These are phyloP conservation scores for Hypoxylon rubiginosum DNA, from an alignment of 2,329 filamentous ascomycete species.

Conservation along the genomic window DNA sequence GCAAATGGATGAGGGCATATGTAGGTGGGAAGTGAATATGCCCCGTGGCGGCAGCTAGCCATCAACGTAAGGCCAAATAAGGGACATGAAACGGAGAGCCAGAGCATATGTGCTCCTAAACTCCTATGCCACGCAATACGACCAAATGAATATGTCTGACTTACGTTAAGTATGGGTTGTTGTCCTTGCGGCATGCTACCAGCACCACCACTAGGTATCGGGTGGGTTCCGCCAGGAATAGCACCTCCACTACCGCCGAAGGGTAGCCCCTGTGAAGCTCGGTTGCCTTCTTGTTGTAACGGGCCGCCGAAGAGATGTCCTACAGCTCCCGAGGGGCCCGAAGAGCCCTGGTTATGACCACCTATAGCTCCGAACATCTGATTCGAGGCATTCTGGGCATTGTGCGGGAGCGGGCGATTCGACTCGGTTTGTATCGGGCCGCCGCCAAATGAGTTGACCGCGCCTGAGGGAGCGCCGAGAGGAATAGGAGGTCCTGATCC, in stretches of 20 bases:
- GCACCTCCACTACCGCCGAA: slow-evolving; percentile 67
- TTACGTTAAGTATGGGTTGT: slow-evolving; percentile 84
- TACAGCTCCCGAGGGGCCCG: slow-evolving; percentile 66
- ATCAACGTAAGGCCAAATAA: slow-evolving; percentile 10
- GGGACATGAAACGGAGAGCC: neutral
- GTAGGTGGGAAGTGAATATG: neutral
- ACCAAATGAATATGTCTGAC: slow-evolving; percentile 46
- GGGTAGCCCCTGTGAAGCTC: slow-evolving; percentile 73
- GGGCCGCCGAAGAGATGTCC: slow-evolving; percentile 78
- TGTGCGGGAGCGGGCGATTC: slow-evolving; percentile 65
- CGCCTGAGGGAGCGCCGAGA: slow-evolving; percentile 65
- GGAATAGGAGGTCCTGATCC: slow-evolving; percentile 67
- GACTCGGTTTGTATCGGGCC: slow-evolving; percentile 68
- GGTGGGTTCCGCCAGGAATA: slow-evolving; percentile 57
- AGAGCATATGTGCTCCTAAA: slow-evolving; percentile 4
- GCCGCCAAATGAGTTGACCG: slow-evolving; percentile 65
- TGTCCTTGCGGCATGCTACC: slow-evolving; percentile 79
- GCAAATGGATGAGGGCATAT: neutral
- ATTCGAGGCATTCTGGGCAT: slow-evolving; percentile 61
- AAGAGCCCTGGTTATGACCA: slow-evolving; percentile 43
- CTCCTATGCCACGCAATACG: slow-evolving; percentile 1
- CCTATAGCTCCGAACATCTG: slow-evolving; percentile 65
- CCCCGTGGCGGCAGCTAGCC: slow-evolving; percentile 16
- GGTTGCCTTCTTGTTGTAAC: slow-evolving; percentile 70
- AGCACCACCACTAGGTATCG: slow-evolving; percentile 59